These are phyloP conservation scores for Styphnolobium japonicum DNA, from an alignment of 306 rosid genomes.

Conservation along the genomic window DNA sequence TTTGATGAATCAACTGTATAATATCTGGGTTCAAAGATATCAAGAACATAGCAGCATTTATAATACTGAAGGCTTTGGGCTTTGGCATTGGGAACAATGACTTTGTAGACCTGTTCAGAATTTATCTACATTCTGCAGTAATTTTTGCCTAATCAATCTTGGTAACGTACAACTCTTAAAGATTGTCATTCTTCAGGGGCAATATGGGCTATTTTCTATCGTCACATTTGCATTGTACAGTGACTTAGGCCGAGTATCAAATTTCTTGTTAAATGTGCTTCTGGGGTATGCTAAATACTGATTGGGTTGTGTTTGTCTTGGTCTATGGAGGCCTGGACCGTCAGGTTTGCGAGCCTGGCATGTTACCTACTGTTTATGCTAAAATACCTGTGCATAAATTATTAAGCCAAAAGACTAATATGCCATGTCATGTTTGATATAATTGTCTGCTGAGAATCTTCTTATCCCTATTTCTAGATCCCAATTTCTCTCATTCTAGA, in stretches of 20 bases:
- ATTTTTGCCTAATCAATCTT: neutral
- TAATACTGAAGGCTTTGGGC: neutral
- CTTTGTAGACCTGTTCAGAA: neutral
- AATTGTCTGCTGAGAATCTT: neutral
- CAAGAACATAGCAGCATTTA: neutral
- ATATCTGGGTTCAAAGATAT: neutral
- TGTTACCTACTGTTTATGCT: neutral
- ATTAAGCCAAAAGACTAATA: neutral
- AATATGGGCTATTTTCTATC: neutral
- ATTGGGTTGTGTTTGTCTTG: neutral
- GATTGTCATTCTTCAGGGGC: neutral
- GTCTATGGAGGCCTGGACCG: neutral
- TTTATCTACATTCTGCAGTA: neutral
- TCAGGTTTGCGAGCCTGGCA: neutral
- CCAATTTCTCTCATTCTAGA: neutral
- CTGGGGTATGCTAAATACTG: neutral
- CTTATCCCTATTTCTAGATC: neutral
- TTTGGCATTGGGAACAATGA: neutral
- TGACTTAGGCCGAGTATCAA: neutral
- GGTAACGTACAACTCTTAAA: neutral
- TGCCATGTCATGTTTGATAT: neutral
- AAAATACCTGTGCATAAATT: neutral
- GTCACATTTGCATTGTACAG: neutral
- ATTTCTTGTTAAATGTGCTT: neutral
- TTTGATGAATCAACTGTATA: neutral